Evolutionary conservation across 306 rosid genomes (phyloP), one percentile per base, ranked within the genome.

Genomic region (Dicorynia guianensis): DNA sequence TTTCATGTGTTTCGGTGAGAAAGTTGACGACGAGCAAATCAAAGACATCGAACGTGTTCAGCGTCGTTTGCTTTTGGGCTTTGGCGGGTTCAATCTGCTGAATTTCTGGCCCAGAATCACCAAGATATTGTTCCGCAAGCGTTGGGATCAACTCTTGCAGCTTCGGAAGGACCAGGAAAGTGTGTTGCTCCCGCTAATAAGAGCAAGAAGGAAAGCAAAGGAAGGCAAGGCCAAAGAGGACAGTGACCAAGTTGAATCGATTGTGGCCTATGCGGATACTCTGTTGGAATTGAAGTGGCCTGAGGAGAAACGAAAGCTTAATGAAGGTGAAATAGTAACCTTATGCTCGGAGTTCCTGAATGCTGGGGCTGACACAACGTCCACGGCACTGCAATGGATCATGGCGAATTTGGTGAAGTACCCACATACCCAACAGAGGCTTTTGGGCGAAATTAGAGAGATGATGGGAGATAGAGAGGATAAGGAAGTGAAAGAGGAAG

Each of bases 351-450:
- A 84, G 60, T 84, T 84, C 77, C 60, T 84, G 9, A 74, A 81
- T 19, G 85, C 85, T 3, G 88, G 81, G 55, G 56, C 85, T 0
- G 85, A 84, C 69, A 81, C 88, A 11, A 84, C 88, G 17, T 61
- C 85, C 19, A 80, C 88, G 0, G 78, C 88, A 36, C 49, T 84
- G 63, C 68, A 84, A 55, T 84, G 88, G 88, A 73, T 84, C 36
- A 80, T 84, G 88, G 88, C 85, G 11, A 84, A 84, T 77, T 50
- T 84, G 55, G 88, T 84, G 64, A 84, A 77, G 52, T 43, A 50
- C 19, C 75, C 72, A 5, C 15, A 74, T 7, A 69, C 77, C 30
- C 88, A 77, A 69, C 68, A 81, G 68, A 81, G 71, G 40, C 63
- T 84, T 50, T 15, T 49, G 13, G 65, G 52, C 69, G 85, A 81